Evolutionary conservation across 768 basidiomycete genomes (phyloP).

Genomic region (Leccinum disarticulatum): DNA sequence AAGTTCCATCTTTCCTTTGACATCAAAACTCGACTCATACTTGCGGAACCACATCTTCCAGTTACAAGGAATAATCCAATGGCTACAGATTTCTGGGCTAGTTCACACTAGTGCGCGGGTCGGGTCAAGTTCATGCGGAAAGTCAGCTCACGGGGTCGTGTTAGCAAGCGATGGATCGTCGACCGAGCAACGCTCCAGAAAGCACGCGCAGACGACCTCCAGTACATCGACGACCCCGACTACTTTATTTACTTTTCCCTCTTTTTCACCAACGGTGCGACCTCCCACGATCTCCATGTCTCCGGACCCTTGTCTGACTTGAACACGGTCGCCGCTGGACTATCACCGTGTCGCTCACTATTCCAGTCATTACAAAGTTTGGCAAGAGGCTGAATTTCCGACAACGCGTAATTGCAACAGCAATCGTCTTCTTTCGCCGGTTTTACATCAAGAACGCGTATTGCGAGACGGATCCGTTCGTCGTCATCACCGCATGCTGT

Average conservation of each 20-base stretch:
- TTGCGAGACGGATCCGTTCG: constrained; percentile 93
- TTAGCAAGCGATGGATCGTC: constrained; percentile 89
- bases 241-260: constrained; percentile 79
- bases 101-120: constrained; percentile 75
- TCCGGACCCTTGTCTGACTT: neutral
- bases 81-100: constrained; percentile 92
- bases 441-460: constrained; percentile 96
- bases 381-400: constrained; percentile 80
- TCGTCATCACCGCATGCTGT: constrained; percentile 90
- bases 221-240: constrained; percentile 78
- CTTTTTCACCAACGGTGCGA: constrained; percentile 81
- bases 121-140: constrained; percentile 8
- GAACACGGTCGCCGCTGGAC: neutral
- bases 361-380: constrained; percentile 77
- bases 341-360: neutral
- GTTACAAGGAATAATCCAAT: constrained; percentile 36
- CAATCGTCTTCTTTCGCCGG: constrained; percentile 92
- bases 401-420: constrained; percentile 91
- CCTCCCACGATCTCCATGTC: neutral
- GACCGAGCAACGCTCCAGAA: constrained; percentile 72
- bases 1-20: neutral
- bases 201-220: constrained; percentile 75
- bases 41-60: neutral
- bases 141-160: constrained; percentile 18
- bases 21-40: neutral